Conservation (phyloP, 257 asterid species). For the Salvia splendens region DNA sequence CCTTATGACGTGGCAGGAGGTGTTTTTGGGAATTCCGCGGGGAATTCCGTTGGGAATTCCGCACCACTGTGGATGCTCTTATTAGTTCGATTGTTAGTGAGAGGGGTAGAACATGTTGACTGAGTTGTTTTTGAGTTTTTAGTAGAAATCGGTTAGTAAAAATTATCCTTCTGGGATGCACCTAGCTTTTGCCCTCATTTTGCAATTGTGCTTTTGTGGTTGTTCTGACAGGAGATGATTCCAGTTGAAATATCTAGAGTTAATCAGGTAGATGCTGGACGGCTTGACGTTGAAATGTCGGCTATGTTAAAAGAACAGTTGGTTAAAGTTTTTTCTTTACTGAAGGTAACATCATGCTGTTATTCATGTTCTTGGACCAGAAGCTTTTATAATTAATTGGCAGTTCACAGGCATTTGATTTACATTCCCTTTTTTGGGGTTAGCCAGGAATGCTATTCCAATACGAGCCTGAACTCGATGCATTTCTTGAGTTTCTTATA, state of each 20-base stretch:
- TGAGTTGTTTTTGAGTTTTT: not conserved
- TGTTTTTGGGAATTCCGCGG: too few species aligned
- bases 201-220: slow-evolving; percentile 13
- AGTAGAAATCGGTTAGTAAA: not conserved
- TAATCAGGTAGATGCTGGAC: slow-evolving; percentile 83
- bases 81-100: too few species aligned
- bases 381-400: slow-evolving; percentile 28
- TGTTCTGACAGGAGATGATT: slow-evolving; percentile 54
- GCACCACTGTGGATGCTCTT: too few species aligned
- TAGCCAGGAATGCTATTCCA: slow-evolving; percentile 99
- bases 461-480: slow-evolving; percentile 94
- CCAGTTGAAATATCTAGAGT: slow-evolving; percentile 92
- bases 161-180: not conserved
- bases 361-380: slow-evolving; percentile 15
- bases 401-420: slow-evolving; percentile 45
- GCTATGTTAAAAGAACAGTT: slow-evolving; percentile 95
- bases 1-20: too few species aligned
- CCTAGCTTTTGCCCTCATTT: slow-evolving; percentile 8
- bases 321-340: slow-evolving; percentile 79
- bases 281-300: slow-evolving; percentile 93
- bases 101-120: too few species aligned
- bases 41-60: too few species aligned
- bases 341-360: slow-evolving; percentile 68
- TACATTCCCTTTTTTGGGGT: slow-evolving; percentile 56
- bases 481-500: slow-evolving; percentile 86